A percentile compares a stretch with the other conserved stretches of the same genome.
Evolutionary conservation across 139 green algal species (phyloP).

Genomic region (Chlamydomonas incerta): DNA sequence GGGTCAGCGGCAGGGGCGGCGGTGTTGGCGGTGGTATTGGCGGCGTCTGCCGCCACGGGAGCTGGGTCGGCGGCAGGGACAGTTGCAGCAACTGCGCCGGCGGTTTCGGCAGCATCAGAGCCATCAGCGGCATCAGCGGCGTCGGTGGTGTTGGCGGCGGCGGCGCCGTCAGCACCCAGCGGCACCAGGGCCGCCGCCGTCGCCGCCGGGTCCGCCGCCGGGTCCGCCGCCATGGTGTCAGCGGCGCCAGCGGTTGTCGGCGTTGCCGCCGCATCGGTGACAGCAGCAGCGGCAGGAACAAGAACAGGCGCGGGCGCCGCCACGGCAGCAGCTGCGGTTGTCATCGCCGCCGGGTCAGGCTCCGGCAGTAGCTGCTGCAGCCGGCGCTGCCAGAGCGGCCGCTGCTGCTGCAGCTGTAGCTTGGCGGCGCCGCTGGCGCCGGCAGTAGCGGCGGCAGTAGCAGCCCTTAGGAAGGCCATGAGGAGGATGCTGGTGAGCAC

Average conservation of each 20-base stretch:
- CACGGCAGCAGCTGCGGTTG: no score
- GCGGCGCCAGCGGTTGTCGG: no score
- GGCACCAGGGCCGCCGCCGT: no score
- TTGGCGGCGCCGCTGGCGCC: neutral
- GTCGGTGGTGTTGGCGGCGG: neutral
- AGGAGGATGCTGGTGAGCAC: conserved; percentile 16
- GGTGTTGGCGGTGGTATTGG: neutral
- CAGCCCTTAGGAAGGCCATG: neutral
- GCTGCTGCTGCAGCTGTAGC: neutral
- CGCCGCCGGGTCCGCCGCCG: no score
- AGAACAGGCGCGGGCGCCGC: no score
- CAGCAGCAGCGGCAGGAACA: no score
- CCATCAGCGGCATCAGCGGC: neutral
- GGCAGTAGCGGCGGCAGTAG: neutral
- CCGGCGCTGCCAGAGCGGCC: neutral
- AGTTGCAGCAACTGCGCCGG: neutral
- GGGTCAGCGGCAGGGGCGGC: neutral
- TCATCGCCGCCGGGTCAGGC: no score
- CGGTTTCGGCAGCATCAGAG: neutral
- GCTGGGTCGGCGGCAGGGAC: neutral
- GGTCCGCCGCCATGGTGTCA: no score
- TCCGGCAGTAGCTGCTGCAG: neutral
- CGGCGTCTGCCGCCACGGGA: neutral
- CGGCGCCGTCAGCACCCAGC: neutral
- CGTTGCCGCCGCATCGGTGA: no score